Evolutionary conservation across 2,329 filamentous ascomycete species (phyloP).

Genomic region (Metarhizium robertsii): DNA sequence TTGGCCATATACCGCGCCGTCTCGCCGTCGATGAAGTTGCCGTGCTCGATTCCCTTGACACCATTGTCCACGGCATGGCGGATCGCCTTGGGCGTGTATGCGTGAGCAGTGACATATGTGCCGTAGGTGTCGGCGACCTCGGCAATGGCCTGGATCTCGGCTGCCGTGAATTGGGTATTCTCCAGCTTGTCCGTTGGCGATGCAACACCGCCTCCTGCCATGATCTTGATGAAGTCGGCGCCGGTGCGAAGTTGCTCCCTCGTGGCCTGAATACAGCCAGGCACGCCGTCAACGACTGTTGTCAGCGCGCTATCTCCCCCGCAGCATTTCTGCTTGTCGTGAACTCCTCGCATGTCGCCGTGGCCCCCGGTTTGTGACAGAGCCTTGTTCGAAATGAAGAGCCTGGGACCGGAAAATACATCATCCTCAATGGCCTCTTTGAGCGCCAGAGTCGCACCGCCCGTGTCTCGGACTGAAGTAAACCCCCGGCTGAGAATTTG

Average conservation of each 20-base stretch:
- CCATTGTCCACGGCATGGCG: conserved; percentile 45
- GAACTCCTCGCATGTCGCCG: conserved; percentile 36
- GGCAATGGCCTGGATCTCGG: conserved; percentile 45
- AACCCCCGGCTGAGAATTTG: conserved; percentile 49
- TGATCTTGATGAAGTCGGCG: conserved; percentile 54
- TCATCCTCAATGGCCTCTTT: conserved; percentile 48
- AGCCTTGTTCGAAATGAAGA: conserved; percentile 45
- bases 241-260: conserved; percentile 46
- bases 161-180: conserved; percentile 45
- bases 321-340: conserved; percentile 20
- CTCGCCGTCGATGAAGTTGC: conserved; percentile 31
- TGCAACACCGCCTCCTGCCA: conserved; percentile 47
- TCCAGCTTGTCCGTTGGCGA: conserved; percentile 44
- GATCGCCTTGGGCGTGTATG: conserved; percentile 46
- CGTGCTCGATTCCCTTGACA: conserved; percentile 41
- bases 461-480: conserved; percentile 48
- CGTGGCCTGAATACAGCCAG: conserved; percentile 40
- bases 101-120: conserved; percentile 48
- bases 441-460: conserved; percentile 44
- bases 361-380: conserved; percentile 51
- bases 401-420: conserved; percentile 42
- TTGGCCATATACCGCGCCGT: conserved; percentile 41
- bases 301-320: conserved; percentile 4
- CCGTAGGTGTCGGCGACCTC: conserved; percentile 37
- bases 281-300: conserved; percentile 34